phyloP scores from a whole-genome alignment of 495 filamentous ascomycete species.

The Penicillium roqueforti region DNA sequence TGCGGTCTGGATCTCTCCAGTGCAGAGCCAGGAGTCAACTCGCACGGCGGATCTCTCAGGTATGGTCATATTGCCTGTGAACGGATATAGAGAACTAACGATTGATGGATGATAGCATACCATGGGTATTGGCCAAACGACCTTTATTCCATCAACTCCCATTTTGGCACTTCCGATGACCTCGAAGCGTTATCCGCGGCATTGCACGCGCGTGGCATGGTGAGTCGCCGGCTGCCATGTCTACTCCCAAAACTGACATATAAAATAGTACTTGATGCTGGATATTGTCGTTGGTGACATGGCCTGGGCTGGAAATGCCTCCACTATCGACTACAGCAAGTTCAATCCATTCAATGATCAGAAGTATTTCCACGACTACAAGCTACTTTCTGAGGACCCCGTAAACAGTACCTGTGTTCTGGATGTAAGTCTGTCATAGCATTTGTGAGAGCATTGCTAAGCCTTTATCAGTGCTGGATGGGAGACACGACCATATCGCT shows the following conservation, averaged over 20 bases:
- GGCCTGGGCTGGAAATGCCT: conserved; percentile 47
- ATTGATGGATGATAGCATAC: conserved; percentile 47
- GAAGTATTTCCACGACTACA: conserved; percentile 55
- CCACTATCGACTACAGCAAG: conserved; percentile 49
- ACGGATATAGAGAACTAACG: conserved; percentile 49
- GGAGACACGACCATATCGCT: conserved; percentile 54
- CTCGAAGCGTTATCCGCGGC: conserved; percentile 50
- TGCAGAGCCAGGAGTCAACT: conserved; percentile 12
- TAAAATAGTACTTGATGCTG: conserved; percentile 58
- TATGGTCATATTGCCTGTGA: conserved; percentile 35
- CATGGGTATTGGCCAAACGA: conserved; percentile 68
- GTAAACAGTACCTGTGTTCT: conserved; percentile 27
- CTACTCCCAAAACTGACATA: neutral
- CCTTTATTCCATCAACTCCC: conserved; percentile 55
- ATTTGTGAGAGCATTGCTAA: conserved; percentile 8
- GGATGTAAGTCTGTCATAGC: conserved; percentile 9
- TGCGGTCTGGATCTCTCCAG: conserved; percentile 60
- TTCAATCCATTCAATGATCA: conserved; percentile 56
- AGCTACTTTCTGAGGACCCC: conserved; percentile 55
- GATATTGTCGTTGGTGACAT: conserved; percentile 69
- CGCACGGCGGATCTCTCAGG: conserved; percentile 43
- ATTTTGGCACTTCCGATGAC: conserved; percentile 59
- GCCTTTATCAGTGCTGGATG: conserved; percentile 52
- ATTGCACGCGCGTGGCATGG: conserved; percentile 52
- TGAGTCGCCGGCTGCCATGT: neutral